These are phyloP conservation scores for Yarrowia divulgata DNA, from an alignment of 805 yeast species.

Conservation along the genomic window DNA sequence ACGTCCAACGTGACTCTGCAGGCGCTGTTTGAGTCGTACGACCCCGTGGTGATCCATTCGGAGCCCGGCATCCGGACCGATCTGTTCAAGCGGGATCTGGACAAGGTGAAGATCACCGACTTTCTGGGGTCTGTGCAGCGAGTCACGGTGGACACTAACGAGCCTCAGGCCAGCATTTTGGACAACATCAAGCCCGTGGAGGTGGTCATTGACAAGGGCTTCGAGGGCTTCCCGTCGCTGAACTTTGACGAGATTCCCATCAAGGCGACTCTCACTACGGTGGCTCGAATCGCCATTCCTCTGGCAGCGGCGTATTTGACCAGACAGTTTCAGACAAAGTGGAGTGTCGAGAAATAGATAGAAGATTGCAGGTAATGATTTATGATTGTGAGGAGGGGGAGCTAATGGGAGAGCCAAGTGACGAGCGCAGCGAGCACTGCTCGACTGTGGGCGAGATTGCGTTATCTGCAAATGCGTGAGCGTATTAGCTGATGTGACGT, in stretches of 20 bases:
- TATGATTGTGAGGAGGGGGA: not conserved
- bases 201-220: constrained; percentile 20
- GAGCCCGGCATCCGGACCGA: constrained; percentile 93
- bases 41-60: constrained; percentile 85
- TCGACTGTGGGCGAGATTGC: too few relatives aligned
- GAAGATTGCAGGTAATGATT: not conserved
- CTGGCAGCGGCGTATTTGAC: constrained; percentile 24
- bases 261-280: constrained; percentile 5
- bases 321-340: constrained; percentile 19
- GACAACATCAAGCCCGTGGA: constrained; percentile 18
- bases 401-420: too few relatives aligned
- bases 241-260: not conserved
- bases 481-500: too few relatives aligned
- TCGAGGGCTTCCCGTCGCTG: constrained; percentile 14
- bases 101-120: constrained; percentile 82
- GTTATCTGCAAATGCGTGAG: too few relatives aligned
- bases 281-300: constrained; percentile 22
- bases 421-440: too few relatives aligned
- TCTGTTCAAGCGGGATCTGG: constrained; percentile 68
- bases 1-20: constrained; percentile 77
- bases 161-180: constrained; percentile 10
- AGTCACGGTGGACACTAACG: constrained; percentile 65
- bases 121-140: constrained; percentile 93
- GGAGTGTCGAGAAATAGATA: not conserved
- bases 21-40: constrained; percentile 84